Evolutionary conservation across 208 protist species (phyloP).

Genomic region (Acanthamoeba quina): DNA sequence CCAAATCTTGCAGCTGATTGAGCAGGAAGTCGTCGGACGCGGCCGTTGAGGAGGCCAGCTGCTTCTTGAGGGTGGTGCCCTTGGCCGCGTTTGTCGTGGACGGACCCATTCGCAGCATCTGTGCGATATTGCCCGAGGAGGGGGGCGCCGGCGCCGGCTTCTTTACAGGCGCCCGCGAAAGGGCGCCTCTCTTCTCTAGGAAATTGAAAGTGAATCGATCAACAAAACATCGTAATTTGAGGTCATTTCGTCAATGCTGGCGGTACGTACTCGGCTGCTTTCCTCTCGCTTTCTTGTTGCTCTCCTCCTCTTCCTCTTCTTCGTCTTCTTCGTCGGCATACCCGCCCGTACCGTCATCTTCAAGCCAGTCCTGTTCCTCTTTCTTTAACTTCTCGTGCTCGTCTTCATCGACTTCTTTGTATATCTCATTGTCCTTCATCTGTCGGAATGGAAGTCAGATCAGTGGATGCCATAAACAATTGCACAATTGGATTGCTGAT

Average conservation of each 20-base stretch:
- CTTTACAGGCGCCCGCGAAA: background rate
- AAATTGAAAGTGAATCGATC: background rate
- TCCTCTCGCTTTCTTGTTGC: constrained; percentile 14
- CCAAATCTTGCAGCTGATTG: constrained; percentile 28
- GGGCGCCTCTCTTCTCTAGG: constrained; percentile 30
- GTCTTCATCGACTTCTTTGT: constrained; percentile 37
- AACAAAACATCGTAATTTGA: background rate
- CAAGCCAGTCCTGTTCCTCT: constrained; percentile 40
- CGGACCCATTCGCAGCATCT: constrained; percentile 52
- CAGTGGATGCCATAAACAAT: background rate
- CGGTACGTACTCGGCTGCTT: background rate
- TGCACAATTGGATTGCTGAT: background rate
- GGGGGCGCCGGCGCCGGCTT: constrained; percentile 14
- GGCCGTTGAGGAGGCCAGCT: background rate
- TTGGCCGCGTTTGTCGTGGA: constrained; percentile 5
- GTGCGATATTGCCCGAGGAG: constrained; percentile 37
- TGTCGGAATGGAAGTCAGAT: background rate
- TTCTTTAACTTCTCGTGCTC: constrained; percentile 47
- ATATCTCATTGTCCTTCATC: constrained; percentile 22
- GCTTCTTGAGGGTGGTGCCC: constrained; percentile 4
- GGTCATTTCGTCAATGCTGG: background rate
- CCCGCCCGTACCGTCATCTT: constrained; percentile 49
- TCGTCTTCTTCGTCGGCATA: background rate
- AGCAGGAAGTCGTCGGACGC: constrained; percentile 31
- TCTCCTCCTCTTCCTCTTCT: constrained; percentile 36